phyloP scores from a whole-genome alignment of 129 eudicot genomes.

The Escallonia rubra region DNA sequence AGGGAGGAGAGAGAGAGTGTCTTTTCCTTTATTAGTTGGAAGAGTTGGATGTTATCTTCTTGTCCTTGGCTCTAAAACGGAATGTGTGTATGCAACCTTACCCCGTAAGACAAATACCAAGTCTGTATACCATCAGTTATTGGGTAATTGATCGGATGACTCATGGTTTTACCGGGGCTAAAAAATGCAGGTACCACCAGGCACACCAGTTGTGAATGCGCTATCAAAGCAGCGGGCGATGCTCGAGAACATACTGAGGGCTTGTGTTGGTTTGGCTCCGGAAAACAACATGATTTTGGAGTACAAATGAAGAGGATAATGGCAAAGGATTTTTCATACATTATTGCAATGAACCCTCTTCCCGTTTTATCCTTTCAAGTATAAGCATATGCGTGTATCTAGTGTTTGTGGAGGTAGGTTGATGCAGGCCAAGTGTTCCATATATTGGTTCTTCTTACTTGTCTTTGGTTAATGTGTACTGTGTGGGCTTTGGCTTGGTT shows the following conservation, averaged over 20 bases:
- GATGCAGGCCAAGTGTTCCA: neutral
- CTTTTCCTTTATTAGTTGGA: too few species aligned
- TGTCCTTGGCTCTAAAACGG: too few species aligned
- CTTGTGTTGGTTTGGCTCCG: slow-evolving; percentile 97
- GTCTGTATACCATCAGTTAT: too few species aligned
- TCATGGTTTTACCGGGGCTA: too few species aligned
- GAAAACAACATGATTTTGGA: slow-evolving; percentile 99
- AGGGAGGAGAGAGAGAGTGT: too few species aligned
- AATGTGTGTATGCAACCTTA: neutral
- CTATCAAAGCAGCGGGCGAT: slow-evolving; percentile 94
- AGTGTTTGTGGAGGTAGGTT: neutral
- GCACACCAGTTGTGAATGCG: slow-evolving; percentile 99
- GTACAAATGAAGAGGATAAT: slow-evolving; percentile 57
- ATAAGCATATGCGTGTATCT: neutral
- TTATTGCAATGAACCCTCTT: too few species aligned
- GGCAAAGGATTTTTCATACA: neutral
- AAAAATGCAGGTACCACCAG: slow-evolving; percentile 84
- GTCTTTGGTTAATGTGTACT: neutral
- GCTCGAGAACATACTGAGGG: slow-evolving; percentile 95
- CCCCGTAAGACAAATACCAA: too few species aligned
- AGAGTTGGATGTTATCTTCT: too few species aligned
- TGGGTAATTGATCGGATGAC: too few species aligned
- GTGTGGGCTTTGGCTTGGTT: neutral
- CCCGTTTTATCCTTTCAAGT: too few species aligned
- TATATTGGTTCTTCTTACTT: neutral